Base-by-base conservation (phyloP, 1,284 basidiomycete genomes). In the Cryptococcus wingfieldii region DNA sequence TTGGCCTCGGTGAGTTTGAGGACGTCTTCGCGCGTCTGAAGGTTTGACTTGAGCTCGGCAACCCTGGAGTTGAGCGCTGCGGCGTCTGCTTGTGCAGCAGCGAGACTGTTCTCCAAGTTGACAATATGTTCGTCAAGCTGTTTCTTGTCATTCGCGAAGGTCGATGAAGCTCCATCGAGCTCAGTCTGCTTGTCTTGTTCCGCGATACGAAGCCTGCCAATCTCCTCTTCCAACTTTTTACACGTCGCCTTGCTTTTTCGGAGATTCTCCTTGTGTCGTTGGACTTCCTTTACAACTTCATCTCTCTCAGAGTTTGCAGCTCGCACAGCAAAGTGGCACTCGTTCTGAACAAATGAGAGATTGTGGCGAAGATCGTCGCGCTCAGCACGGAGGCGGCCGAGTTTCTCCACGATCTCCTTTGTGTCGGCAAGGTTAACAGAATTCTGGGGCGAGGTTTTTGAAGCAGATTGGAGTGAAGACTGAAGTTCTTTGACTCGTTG, bases 321-420 rank as follows among this genome's bases (percentile, higher is more conserved):
- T 57, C 86, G 80, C 8, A 85, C 79, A 4, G 83, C 79, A 65
- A 89, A 88, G 57, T 79, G 83, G 31, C 83, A 81, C 71, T 91
- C 89, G n/a, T 81, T 79, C 62, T 86, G 81, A 44, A 86, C 76
- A 74, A 89, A 91, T 43, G 87, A 81, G 14, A 90, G 70, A 55
- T 85, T 81, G 16, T 84, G 80, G 54, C 81, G 80, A n/a, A 88
- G 79, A 41, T 78, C 79, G 62, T 91, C 85, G 8, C 89, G 80
- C 65, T 91, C 88, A 4, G 70, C 69, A 14, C 89, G 84, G 28
- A 90, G 75, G 34, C 87, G 83, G 18, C 82, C 81, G 46, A 89
- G 80, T 51, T 68, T 71, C 3, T 86, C 82, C 39, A 75, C 75
- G 44, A 89, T 77, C 31, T 89, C 78, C 38, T 80, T 28, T 3